Evolutionary conservation across 2,329 filamentous ascomycete species (phyloP).

Genomic region (Epicoccum nigrum): DNA sequence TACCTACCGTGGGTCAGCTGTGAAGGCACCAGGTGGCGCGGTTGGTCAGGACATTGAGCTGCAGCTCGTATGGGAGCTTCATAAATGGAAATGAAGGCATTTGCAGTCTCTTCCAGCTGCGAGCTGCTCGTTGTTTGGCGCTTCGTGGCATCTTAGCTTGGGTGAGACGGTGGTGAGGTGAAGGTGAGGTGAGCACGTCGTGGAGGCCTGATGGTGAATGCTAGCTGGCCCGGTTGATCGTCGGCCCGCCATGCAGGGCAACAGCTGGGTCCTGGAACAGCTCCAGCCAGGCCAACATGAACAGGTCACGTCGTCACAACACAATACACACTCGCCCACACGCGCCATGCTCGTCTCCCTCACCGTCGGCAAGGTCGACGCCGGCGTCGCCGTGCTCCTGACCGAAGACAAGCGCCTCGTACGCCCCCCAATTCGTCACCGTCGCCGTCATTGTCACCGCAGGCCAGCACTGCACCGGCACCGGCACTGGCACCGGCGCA

Average conservation of each 20-base stretch:
- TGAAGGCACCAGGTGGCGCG: background rate
- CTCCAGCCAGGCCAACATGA: slow-evolving; percentile 1
- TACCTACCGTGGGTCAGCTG: background rate
- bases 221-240: slow-evolving; percentile 9
- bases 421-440: slow-evolving; percentile 47
- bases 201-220: slow-evolving; percentile 10
- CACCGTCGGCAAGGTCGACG: slow-evolving; percentile 98
- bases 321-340: background rate
- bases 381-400: slow-evolving; percentile 93
- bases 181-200: slow-evolving; percentile 2
- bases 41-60: slow-evolving; percentile 7
- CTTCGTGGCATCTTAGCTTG: background rate
- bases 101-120: background rate
- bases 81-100: slow-evolving; percentile 7
- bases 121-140: background rate
- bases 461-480: slow-evolving; percentile 22
- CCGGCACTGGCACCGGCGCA: slow-evolving; percentile 18
- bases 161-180: background rate
- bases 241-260: slow-evolving; percentile 7
- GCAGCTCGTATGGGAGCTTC: slow-evolving; percentile 14
- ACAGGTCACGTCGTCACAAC: slow-evolving; percentile 11
- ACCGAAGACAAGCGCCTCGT: slow-evolving; percentile 97
- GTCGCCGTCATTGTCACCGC: background rate
- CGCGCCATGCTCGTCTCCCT: slow-evolving; percentile 88
- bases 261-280: slow-evolving; percentile 10